Percentiles rank a stretch among this genome's conserved stretches.
phyloP scores from a whole-genome alignment of 2,329 filamentous ascomycete species.

The Fusarium globosum region DNA sequence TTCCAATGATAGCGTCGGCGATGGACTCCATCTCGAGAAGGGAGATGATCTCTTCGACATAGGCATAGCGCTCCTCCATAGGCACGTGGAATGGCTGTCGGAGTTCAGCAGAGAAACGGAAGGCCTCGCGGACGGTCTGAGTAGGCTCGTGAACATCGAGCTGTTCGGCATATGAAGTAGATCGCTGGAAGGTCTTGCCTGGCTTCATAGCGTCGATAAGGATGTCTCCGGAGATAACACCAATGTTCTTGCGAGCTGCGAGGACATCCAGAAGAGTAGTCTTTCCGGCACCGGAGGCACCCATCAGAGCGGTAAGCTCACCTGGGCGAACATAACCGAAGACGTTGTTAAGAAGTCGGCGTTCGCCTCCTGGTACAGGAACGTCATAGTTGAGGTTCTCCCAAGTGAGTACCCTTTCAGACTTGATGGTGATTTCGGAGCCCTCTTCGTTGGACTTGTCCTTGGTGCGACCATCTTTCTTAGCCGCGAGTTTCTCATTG shows the following conservation, averaged over 20 bases:
- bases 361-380: conserved; percentile 66
- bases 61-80: conserved; percentile 65
- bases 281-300: conserved; percentile 86
- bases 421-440: conserved; percentile 66
- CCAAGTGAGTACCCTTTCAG: conserved; percentile 82
- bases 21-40: conserved; percentile 69
- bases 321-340: conserved; percentile 81
- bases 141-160: conserved; percentile 71
- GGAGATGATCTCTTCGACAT: conserved; percentile 71
- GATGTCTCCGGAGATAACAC: conserved; percentile 67
- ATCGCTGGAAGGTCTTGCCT: conserved; percentile 69
- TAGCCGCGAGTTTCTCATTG: conserved; percentile 71
- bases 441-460: conserved; percentile 58
- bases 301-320: conserved; percentile 83
- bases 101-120: conserved; percentile 71
- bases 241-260: conserved; percentile 69
- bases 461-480: conserved; percentile 66
- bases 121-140: conserved; percentile 71
- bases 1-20: conserved; percentile 69
- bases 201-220: conserved; percentile 67
- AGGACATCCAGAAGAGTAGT: conserved; percentile 86
- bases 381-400: conserved; percentile 84
- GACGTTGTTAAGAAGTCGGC: conserved; percentile 65
- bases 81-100: conserved; percentile 67
- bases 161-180: conserved; percentile 72